Base-by-base conservation (phyloP, 257 asterid genomes). In the Agastache rugosa region DNA sequence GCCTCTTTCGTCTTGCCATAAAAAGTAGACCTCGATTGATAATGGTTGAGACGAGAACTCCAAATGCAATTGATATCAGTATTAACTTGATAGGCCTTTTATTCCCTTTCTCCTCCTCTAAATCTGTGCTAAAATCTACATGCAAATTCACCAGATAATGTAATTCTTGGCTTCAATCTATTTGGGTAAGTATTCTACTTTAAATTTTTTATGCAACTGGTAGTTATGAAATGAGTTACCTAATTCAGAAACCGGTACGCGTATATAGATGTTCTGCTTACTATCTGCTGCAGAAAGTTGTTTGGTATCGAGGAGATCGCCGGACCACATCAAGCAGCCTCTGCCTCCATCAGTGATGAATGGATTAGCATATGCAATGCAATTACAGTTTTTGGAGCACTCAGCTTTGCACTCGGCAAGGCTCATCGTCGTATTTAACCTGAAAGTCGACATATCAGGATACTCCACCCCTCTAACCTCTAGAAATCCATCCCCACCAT, bases 351-450 rank as follows among this genome's bases (percentile, higher is more conserved):
- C n/a, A 3, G 69, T 45, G 1, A 77, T 14, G 39, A 73, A 68
- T 5, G 79, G 74, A 81, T 69, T 77, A 44, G 82, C 82, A 77
- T 73, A 81, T 4, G 85, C 85, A 0, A 66, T 68, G 77, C 85
- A 81, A 23, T 15, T 77, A 15, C 82, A 81, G 74, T 68, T 63
- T 65, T 35, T 69, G 2, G 69, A 73, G 77, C 85, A 81, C 75
- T 56, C 75, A 6, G n/a, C 77, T 15, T n/a, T 29, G 68, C 85
- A 81, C 54, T 77, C 82, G 2, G 7, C 27, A 19, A 81, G 74
- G 55, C 77, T 77, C 75, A 73, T 73, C 41, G 56, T 77, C 0
- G 8, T 64, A 41, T 69, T 81, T 0, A 77, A 58, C 72, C 41
- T 10, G 59, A 23, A 67, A 1, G 37, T 15, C 74, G 47, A 62